Percentiles rank a stretch among this genome's conserved stretches.
These are phyloP conservation scores for Cardamine resedifolia DNA, from an alignment of 345 rosid genomes.

Conservation along the genomic window DNA sequence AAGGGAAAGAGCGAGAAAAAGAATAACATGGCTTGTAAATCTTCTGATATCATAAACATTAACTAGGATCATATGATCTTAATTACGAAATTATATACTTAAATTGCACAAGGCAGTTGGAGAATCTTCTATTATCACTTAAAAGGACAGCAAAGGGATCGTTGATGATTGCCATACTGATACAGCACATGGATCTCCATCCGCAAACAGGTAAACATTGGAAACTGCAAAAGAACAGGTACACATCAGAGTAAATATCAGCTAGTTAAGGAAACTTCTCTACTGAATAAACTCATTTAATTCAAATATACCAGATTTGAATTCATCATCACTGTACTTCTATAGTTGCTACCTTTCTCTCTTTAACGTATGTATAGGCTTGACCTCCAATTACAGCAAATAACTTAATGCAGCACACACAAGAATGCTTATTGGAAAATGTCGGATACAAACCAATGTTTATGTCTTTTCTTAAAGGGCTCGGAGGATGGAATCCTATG, in stretches of 20 bases:
- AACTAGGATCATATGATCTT: not conserved
- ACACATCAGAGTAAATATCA: not conserved
- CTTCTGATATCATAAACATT: slow-evolving; percentile 16
- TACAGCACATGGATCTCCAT: slow-evolving; percentile 22
- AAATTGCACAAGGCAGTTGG: slow-evolving; percentile 11
- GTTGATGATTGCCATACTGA: slow-evolving; percentile 8
- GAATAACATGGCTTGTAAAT: slow-evolving; percentile 14
- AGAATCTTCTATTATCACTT: slow-evolving; percentile 17
- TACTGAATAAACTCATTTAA: slow-evolving; percentile 4
- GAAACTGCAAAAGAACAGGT: slow-evolving; percentile 19
- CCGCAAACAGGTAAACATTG: not conserved
- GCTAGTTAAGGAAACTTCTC: slow-evolving; percentile 6
- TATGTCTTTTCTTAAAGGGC: slow-evolving; percentile 68
- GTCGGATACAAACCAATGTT: slow-evolving; percentile 66
- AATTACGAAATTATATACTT: not conserved
- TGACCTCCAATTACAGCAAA: slow-evolving; percentile 23
- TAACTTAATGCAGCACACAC: slow-evolving; percentile 8
- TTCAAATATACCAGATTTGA: not conserved
- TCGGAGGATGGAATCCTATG: slow-evolving; percentile 59
- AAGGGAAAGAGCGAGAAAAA: slow-evolving; percentile 11
- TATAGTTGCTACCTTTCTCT: slow-evolving; percentile 20
- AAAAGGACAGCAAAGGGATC: not conserved
- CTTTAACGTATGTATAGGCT: not conserved
- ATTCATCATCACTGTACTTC: slow-evolving; percentile 7
- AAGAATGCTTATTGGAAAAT: slow-evolving; percentile 47